Percentiles rank a stretch among this genome's conserved stretches.
These are phyloP conservation scores for Magnolia kwangsiensis DNA, from an alignment of 164 flowering plant species.

Conservation along the genomic window DNA sequence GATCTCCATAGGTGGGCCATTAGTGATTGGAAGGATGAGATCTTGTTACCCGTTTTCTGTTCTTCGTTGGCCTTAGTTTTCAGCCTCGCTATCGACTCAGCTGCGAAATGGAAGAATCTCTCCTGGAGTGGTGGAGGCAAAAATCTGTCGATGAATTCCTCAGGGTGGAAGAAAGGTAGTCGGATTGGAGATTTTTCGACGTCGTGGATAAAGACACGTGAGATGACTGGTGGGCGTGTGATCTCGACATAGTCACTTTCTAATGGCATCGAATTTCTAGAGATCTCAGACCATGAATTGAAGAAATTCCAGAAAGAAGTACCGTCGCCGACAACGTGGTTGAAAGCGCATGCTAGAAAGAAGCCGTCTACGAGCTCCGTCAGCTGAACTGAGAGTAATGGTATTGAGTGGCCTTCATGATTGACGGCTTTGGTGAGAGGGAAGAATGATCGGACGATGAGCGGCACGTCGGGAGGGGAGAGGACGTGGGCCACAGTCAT, in stretches of 20 bases:
- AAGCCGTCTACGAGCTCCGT: constrained; percentile 18
- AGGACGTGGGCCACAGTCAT: constrained; percentile 33
- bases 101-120: constrained; percentile 15
- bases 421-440: constrained; percentile 38
- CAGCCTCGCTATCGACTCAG: constrained; percentile 1
- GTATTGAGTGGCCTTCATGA: constrained; percentile 44
- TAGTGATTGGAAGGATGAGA: constrained; percentile 16
- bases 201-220: neutral
- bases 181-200: neutral
- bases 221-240: constrained; percentile 1
- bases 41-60: constrained; percentile 24
- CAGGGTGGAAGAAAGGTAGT: constrained; percentile 6
- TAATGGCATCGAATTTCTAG: constrained; percentile 47
- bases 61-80: constrained; percentile 14
- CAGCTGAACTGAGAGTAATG: constrained; percentile 44
- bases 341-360: constrained; percentile 19
- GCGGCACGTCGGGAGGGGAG: constrained; percentile 40
- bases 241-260: neutral
- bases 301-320: constrained; percentile 22
- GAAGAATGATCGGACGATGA: constrained; percentile 43
- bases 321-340: constrained; percentile 19
- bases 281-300: constrained; percentile 20
- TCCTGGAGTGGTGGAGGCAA: constrained; percentile 9
- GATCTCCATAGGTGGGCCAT: constrained; percentile 9
- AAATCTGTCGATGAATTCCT: constrained; percentile 11